Evolutionary conservation across 345 rosid genomes (phyloP).

Genomic region (Zanthoxylum bungeanum): DNA sequence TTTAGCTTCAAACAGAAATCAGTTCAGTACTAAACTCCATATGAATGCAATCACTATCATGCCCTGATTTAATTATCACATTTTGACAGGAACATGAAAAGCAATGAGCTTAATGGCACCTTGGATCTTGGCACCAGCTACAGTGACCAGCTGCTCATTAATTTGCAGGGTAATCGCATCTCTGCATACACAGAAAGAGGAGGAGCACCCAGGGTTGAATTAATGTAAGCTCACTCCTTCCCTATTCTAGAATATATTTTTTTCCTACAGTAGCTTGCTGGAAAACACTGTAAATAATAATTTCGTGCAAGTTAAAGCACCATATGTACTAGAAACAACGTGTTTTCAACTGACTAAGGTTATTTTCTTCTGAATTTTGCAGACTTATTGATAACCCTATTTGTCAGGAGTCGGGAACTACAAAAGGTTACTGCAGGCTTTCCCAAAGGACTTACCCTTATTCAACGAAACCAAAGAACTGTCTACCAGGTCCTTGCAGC

Average conservation of each 20-base stretch:
- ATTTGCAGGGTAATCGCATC: conserved; percentile 54
- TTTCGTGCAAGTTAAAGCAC: not conserved
- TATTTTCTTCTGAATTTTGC: conserved; percentile 21
- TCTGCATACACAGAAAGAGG: conserved; percentile 14
- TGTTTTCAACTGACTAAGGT: not conserved
- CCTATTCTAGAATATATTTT: not conserved
- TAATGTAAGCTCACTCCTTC: conserved; percentile 43
- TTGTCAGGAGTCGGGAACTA: conserved; percentile 41
- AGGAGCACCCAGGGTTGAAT: conserved; percentile 5
- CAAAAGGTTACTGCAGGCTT: conserved; percentile 38
- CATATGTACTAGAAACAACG: not conserved
- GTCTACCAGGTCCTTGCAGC: conserved; percentile 37
- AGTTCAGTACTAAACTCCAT: not conserved
- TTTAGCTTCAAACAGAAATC: not conserved
- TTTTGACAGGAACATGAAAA: conserved; percentile 42
- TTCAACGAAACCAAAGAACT: conserved; percentile 41
- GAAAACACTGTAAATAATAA: not conserved
- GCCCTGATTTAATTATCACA: not conserved
- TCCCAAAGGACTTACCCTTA: conserved; percentile 24
- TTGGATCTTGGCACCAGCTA: conserved; percentile 47
- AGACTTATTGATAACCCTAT: conserved; percentile 68
- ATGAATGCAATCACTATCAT: not conserved
- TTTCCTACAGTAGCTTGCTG: not conserved
- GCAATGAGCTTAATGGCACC: conserved; percentile 46
- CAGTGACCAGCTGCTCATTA: conserved; percentile 48